A percentile compares a stretch with the other conserved stretches of the same genome.
Evolutionary conservation across 345 rosid species (phyloP).

Genomic region (Melaleuca quinquenervia): DNA sequence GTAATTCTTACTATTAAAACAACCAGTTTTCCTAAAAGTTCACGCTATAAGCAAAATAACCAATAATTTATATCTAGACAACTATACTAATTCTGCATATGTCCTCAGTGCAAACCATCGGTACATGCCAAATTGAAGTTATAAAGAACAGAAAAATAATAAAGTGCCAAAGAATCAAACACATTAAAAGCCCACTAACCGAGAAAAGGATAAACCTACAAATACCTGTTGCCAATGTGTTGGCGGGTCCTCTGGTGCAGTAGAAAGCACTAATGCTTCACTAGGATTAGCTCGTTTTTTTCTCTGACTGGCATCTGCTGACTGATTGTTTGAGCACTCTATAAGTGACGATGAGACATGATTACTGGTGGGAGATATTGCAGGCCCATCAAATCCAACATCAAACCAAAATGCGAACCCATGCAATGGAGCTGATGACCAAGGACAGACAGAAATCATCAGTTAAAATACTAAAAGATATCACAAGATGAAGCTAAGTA

Average conservation of each 20-base stretch:
- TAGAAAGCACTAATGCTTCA: slow-evolving; percentile 66
- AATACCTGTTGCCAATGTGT: slow-evolving; percentile 98
- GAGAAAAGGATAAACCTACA: not conserved
- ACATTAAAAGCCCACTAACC: not conserved
- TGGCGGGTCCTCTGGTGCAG: slow-evolving; percentile 90
- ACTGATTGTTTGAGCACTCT: slow-evolving; percentile 24
- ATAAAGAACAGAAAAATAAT: not conserved
- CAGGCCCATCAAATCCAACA: slow-evolving; percentile 62
- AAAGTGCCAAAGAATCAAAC: not conserved
- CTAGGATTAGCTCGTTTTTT: slow-evolving; percentile 64
- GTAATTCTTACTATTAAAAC: not conserved
- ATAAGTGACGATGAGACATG: slow-evolving; percentile 9
- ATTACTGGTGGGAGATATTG: slow-evolving; percentile 29
- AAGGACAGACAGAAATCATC: slow-evolving; percentile 3
- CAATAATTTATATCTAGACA: not conserved
- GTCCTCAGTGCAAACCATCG: not conserved
- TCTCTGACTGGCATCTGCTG: slow-evolving; percentile 38
- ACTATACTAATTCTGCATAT: not conserved
- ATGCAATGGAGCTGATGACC: slow-evolving; percentile 79
- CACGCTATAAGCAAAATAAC: not conserved
- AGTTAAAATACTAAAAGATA: not conserved
- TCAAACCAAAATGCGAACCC: slow-evolving; percentile 99
- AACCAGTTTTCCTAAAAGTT: not conserved
- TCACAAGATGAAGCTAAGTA: not conserved
- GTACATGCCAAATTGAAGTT: not conserved